Conservation (phyloP, 306 rosid species). For the Gillenia trifoliata region DNA sequence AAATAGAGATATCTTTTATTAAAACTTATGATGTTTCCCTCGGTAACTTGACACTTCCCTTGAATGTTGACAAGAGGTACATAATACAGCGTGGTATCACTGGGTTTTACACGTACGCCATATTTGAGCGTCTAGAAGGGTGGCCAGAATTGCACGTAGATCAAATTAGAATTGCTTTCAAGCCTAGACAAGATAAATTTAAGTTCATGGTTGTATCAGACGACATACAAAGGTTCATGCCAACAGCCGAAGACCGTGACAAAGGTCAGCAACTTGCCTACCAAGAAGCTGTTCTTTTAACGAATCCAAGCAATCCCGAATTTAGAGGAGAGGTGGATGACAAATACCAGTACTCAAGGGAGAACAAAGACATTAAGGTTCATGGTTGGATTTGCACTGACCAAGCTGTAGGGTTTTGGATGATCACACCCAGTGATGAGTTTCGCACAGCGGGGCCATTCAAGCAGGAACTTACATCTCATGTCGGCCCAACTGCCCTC, state of each 20-base stretch:
- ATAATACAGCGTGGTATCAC: slow-evolving; percentile 44
- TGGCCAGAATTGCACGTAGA: slow-evolving; percentile 41
- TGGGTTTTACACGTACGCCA: slow-evolving; percentile 55
- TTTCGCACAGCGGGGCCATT: slow-evolving; percentile 61
- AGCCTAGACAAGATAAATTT: slow-evolving; percentile 40
- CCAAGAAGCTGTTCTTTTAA: slow-evolving; percentile 67
- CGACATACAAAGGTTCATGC: slow-evolving; percentile 57
- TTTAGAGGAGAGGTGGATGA: slow-evolving; percentile 87
- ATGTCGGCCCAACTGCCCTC: slow-evolving; percentile 67
- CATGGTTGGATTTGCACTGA: slow-evolving; percentile 64
- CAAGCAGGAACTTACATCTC: slow-evolving; percentile 90
- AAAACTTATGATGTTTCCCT: slow-evolving; percentile 39
- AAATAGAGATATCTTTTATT: slow-evolving; percentile 62
- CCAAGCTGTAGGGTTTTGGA: slow-evolving; percentile 60
- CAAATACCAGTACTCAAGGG: slow-evolving; percentile 69
- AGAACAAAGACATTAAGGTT: slow-evolving; percentile 43
- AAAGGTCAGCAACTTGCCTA: slow-evolving; percentile 36
- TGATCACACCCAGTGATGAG: slow-evolving; percentile 73
- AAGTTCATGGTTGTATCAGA: slow-evolving; percentile 63
- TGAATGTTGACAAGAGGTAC: slow-evolving; percentile 68
- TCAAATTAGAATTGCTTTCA: slow-evolving; percentile 54
- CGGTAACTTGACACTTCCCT: slow-evolving; percentile 21
- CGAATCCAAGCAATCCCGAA: slow-evolving; percentile 21
- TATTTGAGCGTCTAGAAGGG: slow-evolving; percentile 50
- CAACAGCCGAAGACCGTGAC: slow-evolving; percentile 34